Evolutionary conservation across 2,329 filamentous ascomycete genomes (phyloP), one percentile per base, ranked within the genome.

Genomic region (Colletotrichum musicola): DNA sequence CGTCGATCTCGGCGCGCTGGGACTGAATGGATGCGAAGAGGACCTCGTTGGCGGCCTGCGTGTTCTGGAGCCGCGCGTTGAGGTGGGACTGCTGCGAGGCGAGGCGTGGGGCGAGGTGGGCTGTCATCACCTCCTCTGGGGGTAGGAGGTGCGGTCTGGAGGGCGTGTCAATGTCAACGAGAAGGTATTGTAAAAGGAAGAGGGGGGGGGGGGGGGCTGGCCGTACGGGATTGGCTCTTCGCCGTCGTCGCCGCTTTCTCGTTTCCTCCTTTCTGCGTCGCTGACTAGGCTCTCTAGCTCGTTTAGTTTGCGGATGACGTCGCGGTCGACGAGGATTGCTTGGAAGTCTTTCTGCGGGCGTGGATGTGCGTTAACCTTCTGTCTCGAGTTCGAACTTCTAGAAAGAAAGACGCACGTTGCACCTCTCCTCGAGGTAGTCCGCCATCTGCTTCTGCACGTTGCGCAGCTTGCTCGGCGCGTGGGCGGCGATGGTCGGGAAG

Each of bases 371-470:
- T 70, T 35, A 68, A 61, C 38, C 16, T 4, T 30, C 6, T 30
- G 27, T 30, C 2, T 9, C 6, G 27, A 6, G 4, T 30, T 30
- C 9, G 6, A 30, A 7, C 7, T 30, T 7, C 7, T 30, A 10
- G 9, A 9, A 30, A 30, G 18, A 20, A 20, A 18, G n/a, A 75
- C 77, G 22, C 70, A 86, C 84, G 76, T 83, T 80, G 72, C 88
- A 89, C 69, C 88, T 83, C 71, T 82, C 80, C 22, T 82, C 80
- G 69, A 91, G 76, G 72, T 86, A 81, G 14, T 83, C 84, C 12
- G 89, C 84, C 85, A 91, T 88, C 75, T 87, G 85, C 61, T 78
- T 77, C 80, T 90, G 88, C 47, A 90, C 84, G 71, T 84, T 82
- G 70, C 80, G 81, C 73, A 91, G 80, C 44, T 85, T 82, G 7